Conservation (phyloP, 371 early-diverging fungal genomes). For the Saksenaea oblongispora region DNA sequence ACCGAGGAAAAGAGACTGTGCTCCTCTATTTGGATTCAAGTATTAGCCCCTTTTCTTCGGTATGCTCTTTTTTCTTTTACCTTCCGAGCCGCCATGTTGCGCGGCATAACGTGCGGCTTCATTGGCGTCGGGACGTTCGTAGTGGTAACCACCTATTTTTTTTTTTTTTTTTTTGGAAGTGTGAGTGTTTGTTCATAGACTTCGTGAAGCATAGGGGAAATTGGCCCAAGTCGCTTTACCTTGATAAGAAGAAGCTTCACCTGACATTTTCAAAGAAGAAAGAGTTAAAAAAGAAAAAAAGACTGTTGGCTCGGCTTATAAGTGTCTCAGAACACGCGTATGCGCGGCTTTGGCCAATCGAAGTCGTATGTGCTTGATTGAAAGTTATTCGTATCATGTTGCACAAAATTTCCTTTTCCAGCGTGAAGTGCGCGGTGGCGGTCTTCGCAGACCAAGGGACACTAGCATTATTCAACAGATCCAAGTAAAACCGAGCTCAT, state of each 20-base stretch:
- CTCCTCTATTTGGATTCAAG: conserved; percentile 11
- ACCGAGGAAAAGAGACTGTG: conserved; percentile 33
- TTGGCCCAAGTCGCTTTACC: too few species aligned
- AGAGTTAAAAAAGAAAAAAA: not conserved
- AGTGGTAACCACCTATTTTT: not conserved
- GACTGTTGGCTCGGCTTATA: not conserved
- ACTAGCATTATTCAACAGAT: too few species aligned
- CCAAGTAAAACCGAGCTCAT: too few species aligned
- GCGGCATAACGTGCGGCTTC: conserved; percentile 34
- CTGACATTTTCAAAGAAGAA: conserved; percentile 14
- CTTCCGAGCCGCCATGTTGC: conserved; percentile 33
- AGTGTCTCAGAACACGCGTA: conserved; percentile 1
- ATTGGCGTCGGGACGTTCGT: conserved; percentile 27
- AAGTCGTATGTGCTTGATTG: not conserved
- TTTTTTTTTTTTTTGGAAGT: too few species aligned
- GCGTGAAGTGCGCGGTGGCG: not conserved
- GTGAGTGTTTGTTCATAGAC: too few species aligned
- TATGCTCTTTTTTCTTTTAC: conserved; percentile 10
- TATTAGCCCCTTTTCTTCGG: not conserved
- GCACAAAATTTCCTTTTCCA: conserved; percentile 2
- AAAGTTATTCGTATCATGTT: conserved; percentile 1
- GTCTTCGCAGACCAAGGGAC: too few species aligned
- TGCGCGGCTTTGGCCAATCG: not conserved
- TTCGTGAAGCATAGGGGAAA: too few species aligned
- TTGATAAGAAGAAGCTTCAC: conserved; percentile 23